Conservation (phyloP, 1,284 basidiomycete species). For the Rhodofomes roseus region DNA sequence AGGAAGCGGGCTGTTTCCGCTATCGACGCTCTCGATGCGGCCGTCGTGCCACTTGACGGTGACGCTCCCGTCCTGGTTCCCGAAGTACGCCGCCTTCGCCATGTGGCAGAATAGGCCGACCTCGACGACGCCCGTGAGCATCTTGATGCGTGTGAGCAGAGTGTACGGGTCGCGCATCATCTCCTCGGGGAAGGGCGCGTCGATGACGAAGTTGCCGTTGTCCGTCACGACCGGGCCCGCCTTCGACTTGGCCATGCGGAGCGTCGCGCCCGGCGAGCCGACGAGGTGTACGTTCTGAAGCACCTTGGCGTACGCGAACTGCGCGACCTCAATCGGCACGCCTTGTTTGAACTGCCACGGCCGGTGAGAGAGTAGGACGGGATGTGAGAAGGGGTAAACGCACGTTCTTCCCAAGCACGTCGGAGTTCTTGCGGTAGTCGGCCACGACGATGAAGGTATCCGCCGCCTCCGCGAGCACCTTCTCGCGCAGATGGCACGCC, state of each 20-base stretch:
- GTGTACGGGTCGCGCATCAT: slow-evolving; percentile 67
- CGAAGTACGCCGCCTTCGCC: slow-evolving; percentile 97
- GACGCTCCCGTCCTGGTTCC: slow-evolving; percentile 73
- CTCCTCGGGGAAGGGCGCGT: slow-evolving; percentile 79
- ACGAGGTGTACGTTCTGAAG: slow-evolving; percentile 65
- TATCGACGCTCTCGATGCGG: slow-evolving; percentile 34
- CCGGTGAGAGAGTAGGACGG: not conserved
- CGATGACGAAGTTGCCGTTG: slow-evolving; percentile 95
- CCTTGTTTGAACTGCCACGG: slow-evolving; percentile 75
- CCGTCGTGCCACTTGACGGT: slow-evolving; percentile 49
- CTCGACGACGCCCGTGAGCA: slow-evolving; percentile 95
- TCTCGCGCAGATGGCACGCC: slow-evolving; percentile 95
- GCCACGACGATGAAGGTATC: slow-evolving; percentile 93
- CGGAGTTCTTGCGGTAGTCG: slow-evolving; percentile 91
- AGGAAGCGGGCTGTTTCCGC: slow-evolving; percentile 10
- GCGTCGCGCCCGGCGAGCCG: slow-evolving; percentile 58
- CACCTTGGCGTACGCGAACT: slow-evolving; percentile 92
- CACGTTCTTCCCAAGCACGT: slow-evolving; percentile 80
- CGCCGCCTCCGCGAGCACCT: slow-evolving; percentile 97
- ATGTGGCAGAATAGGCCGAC: slow-evolving; percentile 94
- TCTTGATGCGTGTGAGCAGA: slow-evolving; percentile 72
- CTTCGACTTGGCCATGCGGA: slow-evolving; percentile 85
- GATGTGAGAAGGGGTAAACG: slow-evolving; percentile 27
- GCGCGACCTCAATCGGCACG: slow-evolving; percentile 94
- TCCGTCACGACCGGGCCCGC: slow-evolving; percentile 95